phyloP scores from a whole-genome alignment of 2,329 filamentous ascomycete species.

The Phaeoacremonium minimum region DNA sequence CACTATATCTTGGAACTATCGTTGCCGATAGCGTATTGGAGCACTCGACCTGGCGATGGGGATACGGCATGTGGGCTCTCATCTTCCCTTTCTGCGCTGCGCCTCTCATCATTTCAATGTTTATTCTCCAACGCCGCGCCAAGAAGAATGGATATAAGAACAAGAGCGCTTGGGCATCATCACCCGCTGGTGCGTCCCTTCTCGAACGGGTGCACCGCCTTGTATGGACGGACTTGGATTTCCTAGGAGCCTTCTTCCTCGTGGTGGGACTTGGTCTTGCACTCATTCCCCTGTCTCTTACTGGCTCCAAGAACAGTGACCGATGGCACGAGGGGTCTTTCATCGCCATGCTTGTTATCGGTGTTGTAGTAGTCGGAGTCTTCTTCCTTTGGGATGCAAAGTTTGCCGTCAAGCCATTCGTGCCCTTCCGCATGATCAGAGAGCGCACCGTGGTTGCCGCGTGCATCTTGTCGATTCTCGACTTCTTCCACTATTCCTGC shows the following conservation, averaged over 20 bases:
- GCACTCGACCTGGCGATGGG: slow-evolving; percentile 34
- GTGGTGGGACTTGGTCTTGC: slow-evolving; percentile 25
- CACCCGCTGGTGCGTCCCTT: slow-evolving; percentile 6
- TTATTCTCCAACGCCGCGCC: slow-evolving; percentile 23
- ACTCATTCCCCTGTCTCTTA: slow-evolving; percentile 30
- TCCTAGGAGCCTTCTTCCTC: slow-evolving; percentile 25
- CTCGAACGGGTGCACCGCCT: slow-evolving; percentile 15
- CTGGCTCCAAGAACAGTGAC: slow-evolving; percentile 24
- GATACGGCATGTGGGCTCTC: slow-evolving; percentile 34
- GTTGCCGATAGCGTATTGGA: slow-evolving; percentile 27
- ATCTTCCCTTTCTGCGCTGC: slow-evolving; percentile 26
- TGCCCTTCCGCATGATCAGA: slow-evolving; percentile 29
- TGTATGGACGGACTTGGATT: slow-evolving; percentile 25
- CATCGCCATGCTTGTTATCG: slow-evolving; percentile 29
- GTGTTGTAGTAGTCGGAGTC: slow-evolving; percentile 14
- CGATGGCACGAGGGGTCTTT: slow-evolving; percentile 24
- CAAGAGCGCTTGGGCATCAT: slow-evolving; percentile 1
- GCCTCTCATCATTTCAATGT: slow-evolving; percentile 24
- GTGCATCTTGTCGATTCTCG: slow-evolving; percentile 27
- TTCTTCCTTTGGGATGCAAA: slow-evolving; percentile 30
- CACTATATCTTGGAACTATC: slow-evolving; percentile 22
- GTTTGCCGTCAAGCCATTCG: slow-evolving; percentile 29
- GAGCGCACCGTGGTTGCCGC: slow-evolving; percentile 32
- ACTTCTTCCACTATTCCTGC: slow-evolving; percentile 26
- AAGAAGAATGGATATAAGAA: slow-evolving; percentile 11